Conservation (phyloP, 495 filamentous ascomycete genomes). For the Cenococcum geophilum region DNA sequence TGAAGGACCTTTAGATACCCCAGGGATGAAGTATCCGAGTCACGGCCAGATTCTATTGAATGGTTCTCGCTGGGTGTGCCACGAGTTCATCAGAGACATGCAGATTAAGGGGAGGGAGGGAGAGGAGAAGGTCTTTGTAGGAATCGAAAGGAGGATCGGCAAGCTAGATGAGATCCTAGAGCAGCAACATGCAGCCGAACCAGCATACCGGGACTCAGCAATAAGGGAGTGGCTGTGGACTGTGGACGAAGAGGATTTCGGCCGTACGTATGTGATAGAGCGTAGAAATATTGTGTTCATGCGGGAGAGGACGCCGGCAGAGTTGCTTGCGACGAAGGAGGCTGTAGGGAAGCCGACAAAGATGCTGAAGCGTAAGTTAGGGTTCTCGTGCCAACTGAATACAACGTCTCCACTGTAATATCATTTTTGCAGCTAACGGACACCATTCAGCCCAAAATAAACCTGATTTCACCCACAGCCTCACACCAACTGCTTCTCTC, state of each 20-base stretch:
- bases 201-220: slow-evolving; percentile 31
- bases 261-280: slow-evolving; percentile 46
- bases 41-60: not conserved
- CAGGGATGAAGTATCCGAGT: slow-evolving; percentile 12
- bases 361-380: slow-evolving; percentile 27
- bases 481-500: slow-evolving; percentile 57
- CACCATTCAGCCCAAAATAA: slow-evolving; percentile 27
- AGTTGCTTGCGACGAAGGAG: slow-evolving; percentile 33
- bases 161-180: slow-evolving; percentile 29
- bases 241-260: slow-evolving; percentile 39
- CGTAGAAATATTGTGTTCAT: slow-evolving; percentile 58
- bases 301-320: slow-evolving; percentile 37
- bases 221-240: slow-evolving; percentile 38
- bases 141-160: slow-evolving; percentile 49
- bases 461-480: slow-evolving; percentile 54
- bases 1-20: not conserved
- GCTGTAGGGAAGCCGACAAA: slow-evolving; percentile 14
- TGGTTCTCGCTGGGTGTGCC: slow-evolving; percentile 49
- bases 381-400: slow-evolving; percentile 1
- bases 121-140: slow-evolving; percentile 56
- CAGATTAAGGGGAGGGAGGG: slow-evolving; percentile 49
- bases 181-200: slow-evolving; percentile 31
- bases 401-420: not conserved
- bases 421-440: not conserved
- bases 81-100: slow-evolving; percentile 60